Conservation (phyloP, 345 rosid genomes). For the Mallotus nudiflorus region DNA sequence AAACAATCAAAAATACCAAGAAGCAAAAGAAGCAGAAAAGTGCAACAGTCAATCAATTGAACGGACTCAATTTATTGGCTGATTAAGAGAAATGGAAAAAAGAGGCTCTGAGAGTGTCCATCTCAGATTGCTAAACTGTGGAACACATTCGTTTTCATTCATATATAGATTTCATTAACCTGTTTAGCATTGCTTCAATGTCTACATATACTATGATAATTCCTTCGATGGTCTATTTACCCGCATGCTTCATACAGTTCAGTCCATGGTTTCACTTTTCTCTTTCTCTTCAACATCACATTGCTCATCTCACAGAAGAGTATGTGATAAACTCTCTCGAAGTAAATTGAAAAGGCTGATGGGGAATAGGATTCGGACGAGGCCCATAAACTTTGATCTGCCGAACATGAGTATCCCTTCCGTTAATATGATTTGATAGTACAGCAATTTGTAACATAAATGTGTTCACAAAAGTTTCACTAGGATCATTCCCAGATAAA, state of each 20-base stretch:
- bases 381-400: conserved; percentile 95
- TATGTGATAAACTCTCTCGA: conserved; percentile 74
- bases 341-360: conserved; percentile 83
- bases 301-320: conserved; percentile 63
- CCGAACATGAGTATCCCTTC: conserved; percentile 84
- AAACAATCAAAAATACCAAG: no score
- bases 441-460: conserved; percentile 87
- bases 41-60: no score
- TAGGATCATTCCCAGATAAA: conserved; percentile 80
- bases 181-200: no score
- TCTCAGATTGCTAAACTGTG: no score
- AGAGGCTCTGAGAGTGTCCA: no score
- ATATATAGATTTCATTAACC: no score
- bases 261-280: background rate
- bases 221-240: conserved; percentile 5
- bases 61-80: no score
- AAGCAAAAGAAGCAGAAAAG: no score
- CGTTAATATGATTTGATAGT: conserved; percentile 80
- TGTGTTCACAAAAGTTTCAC: conserved; percentile 89
- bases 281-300: background rate
- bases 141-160: no score
- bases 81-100: no score
- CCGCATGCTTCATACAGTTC: conserved; percentile 2
- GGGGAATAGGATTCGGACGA: conserved; percentile 80
- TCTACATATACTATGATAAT: no score